A percentile compares a stretch with the other conserved stretches of the same genome.
These are phyloP conservation scores for Halophytophthora batemanensis DNA, from an alignment of 352 stramenopile species.

Conservation along the genomic window DNA sequence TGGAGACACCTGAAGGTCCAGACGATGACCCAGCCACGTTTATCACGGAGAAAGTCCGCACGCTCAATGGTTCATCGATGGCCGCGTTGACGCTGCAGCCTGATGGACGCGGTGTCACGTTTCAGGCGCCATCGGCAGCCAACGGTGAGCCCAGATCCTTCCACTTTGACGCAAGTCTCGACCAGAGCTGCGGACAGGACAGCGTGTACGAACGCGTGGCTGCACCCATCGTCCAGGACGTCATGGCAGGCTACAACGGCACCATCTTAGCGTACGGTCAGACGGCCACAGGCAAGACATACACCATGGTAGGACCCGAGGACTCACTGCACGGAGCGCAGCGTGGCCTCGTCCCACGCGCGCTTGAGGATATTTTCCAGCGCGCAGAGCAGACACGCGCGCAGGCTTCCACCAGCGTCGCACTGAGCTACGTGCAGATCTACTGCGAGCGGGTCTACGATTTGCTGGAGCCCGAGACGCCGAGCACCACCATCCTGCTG, in stretches of 20 bases:
- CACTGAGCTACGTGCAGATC: constrained; percentile 75
- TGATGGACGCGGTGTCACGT: constrained; percentile 30
- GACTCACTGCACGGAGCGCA: constrained; percentile 30
- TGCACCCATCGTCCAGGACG: constrained; percentile 53
- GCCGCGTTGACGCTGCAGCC: constrained; percentile 25
- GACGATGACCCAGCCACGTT: constrained; percentile 45
- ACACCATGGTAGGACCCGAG: constrained; percentile 61
- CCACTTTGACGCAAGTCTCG: constrained; percentile 53
- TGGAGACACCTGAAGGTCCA: constrained; percentile 12
- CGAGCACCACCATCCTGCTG: constrained; percentile 46
- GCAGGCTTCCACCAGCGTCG: constrained; percentile 40
- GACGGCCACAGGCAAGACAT: constrained; percentile 62
- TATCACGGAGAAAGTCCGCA: constrained; percentile 54
- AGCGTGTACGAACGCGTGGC: constrained; percentile 51
- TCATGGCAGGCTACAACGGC: constrained; percentile 63
- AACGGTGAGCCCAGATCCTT: constrained; percentile 41
- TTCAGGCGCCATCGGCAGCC: constrained; percentile 17
- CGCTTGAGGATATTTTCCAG: constrained; percentile 59
- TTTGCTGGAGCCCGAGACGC: constrained; percentile 44
- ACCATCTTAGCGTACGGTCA: constrained; percentile 72
- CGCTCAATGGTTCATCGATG: constrained; percentile 13
- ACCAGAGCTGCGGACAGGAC: constrained; percentile 36
- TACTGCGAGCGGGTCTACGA: constrained; percentile 83
- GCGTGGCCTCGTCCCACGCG: constrained; percentile 57
- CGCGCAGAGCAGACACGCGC: constrained; percentile 26